Conservation (phyloP, 768 basidiomycete genomes). For the Leucosporidium creatinivorum region DNA sequence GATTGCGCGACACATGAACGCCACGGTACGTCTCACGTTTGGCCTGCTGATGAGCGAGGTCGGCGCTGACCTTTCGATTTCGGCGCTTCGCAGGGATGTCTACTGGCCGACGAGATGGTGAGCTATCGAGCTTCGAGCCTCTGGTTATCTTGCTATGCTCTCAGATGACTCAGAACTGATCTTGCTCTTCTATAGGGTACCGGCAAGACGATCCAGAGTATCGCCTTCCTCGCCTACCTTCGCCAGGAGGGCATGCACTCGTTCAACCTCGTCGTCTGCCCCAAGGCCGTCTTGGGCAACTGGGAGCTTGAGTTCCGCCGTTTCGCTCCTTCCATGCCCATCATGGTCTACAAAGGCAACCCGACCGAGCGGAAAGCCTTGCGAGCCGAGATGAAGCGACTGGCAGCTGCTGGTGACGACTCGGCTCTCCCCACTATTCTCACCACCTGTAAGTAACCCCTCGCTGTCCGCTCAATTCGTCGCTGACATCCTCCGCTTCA, state of each 20-base stretch:
- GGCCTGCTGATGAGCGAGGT: not conserved
- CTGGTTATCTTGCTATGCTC: not conserved
- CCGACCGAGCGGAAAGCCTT: constrained; percentile 73
- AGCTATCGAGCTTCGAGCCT: not conserved
- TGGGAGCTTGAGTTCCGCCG: constrained; percentile 23
- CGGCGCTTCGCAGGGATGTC: not conserved
- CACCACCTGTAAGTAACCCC: constrained; percentile 54
- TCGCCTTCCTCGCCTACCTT: constrained; percentile 85
- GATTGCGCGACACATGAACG: not conserved
- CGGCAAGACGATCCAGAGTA: constrained; percentile 81
- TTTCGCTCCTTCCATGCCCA: constrained; percentile 48
- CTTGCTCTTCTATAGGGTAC: not conserved
- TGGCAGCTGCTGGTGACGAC: not conserved
- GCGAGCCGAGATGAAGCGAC: constrained; percentile 40
- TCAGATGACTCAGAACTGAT: not conserved
- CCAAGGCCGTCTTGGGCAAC: constrained; percentile 66
- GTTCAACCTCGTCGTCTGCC: constrained; percentile 83
- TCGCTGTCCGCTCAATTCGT: not conserved
- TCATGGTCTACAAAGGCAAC: constrained; percentile 83
- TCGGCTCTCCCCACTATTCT: constrained; percentile 44
- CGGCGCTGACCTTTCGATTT: not conserved
- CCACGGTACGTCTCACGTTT: no score
- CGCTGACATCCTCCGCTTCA: not conserved
- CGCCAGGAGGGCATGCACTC: constrained; percentile 63
- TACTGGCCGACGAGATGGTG: constrained; percentile 39